Evolutionary conservation across 2,329 filamentous ascomycete genomes (phyloP), one percentile per base, ranked within the genome.

Genomic region (Emergomyces pasteurianus): DNA sequence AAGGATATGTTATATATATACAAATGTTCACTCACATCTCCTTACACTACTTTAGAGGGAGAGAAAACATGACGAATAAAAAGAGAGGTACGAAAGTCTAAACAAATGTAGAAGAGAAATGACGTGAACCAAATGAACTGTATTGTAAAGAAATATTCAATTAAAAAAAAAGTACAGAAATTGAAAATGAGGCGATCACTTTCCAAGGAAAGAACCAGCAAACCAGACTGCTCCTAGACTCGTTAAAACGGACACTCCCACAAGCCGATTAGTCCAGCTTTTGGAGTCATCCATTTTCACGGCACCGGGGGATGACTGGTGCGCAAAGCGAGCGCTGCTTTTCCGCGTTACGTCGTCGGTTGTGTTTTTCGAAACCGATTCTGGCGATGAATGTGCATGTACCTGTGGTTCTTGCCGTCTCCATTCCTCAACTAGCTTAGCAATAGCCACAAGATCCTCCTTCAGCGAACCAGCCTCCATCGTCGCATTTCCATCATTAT

Each of bases 401-500:
- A 26, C 12, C 36, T 57, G 54, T 46, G 54, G 65, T 53, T 75
- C 71, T n/a, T 71, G 71, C 56, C 67, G 66, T 62, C 72, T 71
- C 75, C 75, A 77, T 71, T 79, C 76, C 72, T 89, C 74, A 38
- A 83, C 80, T 66, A 86, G 77, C 58, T 74, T 76, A 50, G 80
- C 88, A 55, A 96, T 81, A n/a, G 86, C 83, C 40, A 88, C 76
- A 63, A 96, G 75, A 68, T 96, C 91, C 66, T 92, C 86, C 63
- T 78, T 77, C 74, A 83, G 78, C 26, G 70, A 75, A 60, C 70
- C 72, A 18, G 68, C 70, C 57, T 86, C 85, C 53, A 85, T 81
- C 43, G 77, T 75, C 62, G 81, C 26, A 26, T 82, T 61, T 8
- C 42, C 42, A 58, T 82, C 80, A 31, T 31, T 31, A 52, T 79